Base-by-base conservation (phyloP, 495 filamentous ascomycete genomes). In the Bombardia bombarda region DNA sequence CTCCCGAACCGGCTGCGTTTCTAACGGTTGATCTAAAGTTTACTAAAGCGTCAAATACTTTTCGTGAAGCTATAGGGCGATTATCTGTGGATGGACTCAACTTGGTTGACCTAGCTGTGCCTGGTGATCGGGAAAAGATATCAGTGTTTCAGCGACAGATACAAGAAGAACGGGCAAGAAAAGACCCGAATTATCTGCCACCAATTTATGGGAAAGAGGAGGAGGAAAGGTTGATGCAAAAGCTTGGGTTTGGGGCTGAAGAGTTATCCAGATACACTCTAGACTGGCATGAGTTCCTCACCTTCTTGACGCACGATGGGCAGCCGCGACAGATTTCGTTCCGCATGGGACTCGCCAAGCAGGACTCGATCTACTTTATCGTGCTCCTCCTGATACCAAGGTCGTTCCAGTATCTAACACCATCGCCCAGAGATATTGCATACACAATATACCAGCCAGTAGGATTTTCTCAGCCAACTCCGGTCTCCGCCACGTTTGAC, bases 11-110 rank as follows among this genome's bases (percentile, higher is more conserved):
- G 12, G 73, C 72, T 19, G 78, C 78, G 7, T 79, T 70, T 49
- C 49, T 80, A 34, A 80, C 65, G 30, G 67, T 68, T 46, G 71
- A 74, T 31, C 57, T 80, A 43, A 69, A 76, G 46, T 62, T 82
- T 28, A 60, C 63, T n/a, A 77, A 72, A 46, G 69, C 66, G 10
- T 78, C 73, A 2, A 60, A 52, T 32, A 63, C 64, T 17, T 78
- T 82, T 30, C 52, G 60, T 10, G 73, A 76, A 17, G 62, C 70
- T 33, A 53, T 80, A 24, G 72, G 68, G 4, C 62, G 62, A 38
- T 57, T 46, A 23, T 54, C 61, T 37, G 62, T 64, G 42, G 49
- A 52, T 28, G 66, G 57, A 4, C 61, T 69, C 23, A 67, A 61
- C 41, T 58, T 82, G 33, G 59, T 60, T 30, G 72, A 79, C 38